Evolutionary conservation across 345 rosid species (phyloP).

Genomic region (Heritiera littoralis): DNA sequence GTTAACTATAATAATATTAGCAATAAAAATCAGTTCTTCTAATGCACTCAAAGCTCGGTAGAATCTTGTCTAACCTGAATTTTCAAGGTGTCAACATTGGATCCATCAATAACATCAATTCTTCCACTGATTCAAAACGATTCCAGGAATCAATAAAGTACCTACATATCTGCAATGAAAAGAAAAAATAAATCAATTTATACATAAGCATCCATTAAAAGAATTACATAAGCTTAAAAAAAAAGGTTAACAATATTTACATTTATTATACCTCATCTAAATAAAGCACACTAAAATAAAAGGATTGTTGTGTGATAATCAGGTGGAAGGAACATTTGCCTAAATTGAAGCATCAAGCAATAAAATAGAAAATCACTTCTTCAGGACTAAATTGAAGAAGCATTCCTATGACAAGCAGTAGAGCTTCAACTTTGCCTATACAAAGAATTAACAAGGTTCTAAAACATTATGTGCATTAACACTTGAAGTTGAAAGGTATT

Average conservation of each 20-base stretch:
- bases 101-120: constrained; percentile 42
- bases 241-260: neutral
- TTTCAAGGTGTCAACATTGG: constrained; percentile 56
- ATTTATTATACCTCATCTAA: too few species aligned
- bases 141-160: constrained; percentile 86
- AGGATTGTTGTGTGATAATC: too few species aligned
- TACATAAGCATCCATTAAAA: neutral
- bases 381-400: too few species aligned
- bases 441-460: too few species aligned
- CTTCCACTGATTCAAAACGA: constrained; percentile 84
- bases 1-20: neutral
- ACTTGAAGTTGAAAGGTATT: too few species aligned
- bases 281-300: too few species aligned
- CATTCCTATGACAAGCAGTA: too few species aligned
- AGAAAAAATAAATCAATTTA: neutral
- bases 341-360: too few species aligned
- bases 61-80: constrained; percentile 52
- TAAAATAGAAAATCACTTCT: too few species aligned
- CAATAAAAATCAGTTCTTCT: neutral
- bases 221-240: neutral
- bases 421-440: too few species aligned
- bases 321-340: too few species aligned
- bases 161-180: constrained; percentile 61
- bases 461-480: too few species aligned
- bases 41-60: neutral